Conservation (phyloP, 768 basidiomycete genomes). For the Pleurotus citrinopileatus region DNA sequence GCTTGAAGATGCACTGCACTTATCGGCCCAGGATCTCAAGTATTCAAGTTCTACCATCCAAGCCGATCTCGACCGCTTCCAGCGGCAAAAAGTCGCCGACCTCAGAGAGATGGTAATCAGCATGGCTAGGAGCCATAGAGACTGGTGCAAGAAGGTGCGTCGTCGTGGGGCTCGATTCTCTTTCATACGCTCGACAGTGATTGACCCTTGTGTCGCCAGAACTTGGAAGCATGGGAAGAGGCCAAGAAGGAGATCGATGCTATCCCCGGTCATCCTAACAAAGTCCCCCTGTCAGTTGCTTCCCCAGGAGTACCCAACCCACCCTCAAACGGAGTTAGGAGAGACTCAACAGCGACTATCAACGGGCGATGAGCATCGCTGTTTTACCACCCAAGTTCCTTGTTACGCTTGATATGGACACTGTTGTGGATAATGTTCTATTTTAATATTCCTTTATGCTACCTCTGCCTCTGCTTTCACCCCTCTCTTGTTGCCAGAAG, state of each 20-base stretch:
- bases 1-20: conserved; percentile 94
- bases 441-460: conserved; percentile 9
- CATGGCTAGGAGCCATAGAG: conserved; percentile 87
- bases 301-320: conserved; percentile 23
- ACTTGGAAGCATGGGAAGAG: conserved; percentile 96
- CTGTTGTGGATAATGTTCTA: conserved; percentile 2
- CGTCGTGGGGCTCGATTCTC: conserved; percentile 9
- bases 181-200: conserved; percentile 10
- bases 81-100: conserved; percentile 98
- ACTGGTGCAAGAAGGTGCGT: conserved; percentile 93
- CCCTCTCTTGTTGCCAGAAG: no score
- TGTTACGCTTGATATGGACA: not conserved
- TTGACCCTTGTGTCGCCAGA: conserved; percentile 45
- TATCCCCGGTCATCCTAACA: conserved; percentile 90
- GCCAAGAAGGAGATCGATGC: conserved; percentile 89
- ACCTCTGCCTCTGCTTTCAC: no score
- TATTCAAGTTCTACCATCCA: conserved; percentile 97
- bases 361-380: conserved; percentile 48
- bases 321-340: conserved; percentile 40
- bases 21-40: conserved; percentile 91
- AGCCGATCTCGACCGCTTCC: conserved; percentile 96
- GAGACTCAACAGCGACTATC: conserved; percentile 70
- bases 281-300: conserved; percentile 39
- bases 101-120: conserved; percentile 89
- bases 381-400: not conserved